A percentile compares a stretch with the other conserved stretches of the same genome.
Conservation (phyloP, 768 basidiomycete genomes). For the Naganishia onofrii region DNA sequence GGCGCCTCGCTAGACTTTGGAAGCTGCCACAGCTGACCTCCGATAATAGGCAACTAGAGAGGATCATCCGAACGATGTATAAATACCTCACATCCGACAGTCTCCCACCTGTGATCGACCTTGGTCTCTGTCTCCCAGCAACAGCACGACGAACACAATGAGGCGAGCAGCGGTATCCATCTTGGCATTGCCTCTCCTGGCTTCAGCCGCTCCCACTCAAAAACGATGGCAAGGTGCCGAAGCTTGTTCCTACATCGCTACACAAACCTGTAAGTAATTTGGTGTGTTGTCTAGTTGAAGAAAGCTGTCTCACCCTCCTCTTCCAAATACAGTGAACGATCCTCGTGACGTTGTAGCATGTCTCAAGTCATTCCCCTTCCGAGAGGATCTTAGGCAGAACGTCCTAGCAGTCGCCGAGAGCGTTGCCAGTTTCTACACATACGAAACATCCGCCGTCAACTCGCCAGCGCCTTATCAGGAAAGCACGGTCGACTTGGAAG, state of each 20-base stretch:
- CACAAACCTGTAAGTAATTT: conserved; percentile 16
- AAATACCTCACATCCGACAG: neutral
- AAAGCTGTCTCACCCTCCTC: too few relatives aligned
- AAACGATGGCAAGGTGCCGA: conserved; percentile 14
- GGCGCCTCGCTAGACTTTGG: too few relatives aligned
- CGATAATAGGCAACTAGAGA: too few relatives aligned
- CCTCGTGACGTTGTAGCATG: conserved; percentile 63
- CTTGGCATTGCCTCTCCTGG: conserved; percentile 9
- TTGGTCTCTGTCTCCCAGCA: neutral
- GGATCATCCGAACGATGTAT: neutral
- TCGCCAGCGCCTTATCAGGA: conserved; percentile 59
- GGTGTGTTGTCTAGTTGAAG: too few relatives aligned
- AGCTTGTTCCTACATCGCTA: conserved; percentile 22
- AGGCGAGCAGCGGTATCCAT: neutral
- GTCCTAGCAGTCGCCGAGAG: conserved; percentile 58
- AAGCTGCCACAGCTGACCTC: too few relatives aligned
- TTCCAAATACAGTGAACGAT: conserved; percentile 19
- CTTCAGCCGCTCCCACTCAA: conserved; percentile 9
- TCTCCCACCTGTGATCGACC: neutral
- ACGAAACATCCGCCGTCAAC: conserved; percentile 59
- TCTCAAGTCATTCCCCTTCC: conserved; percentile 61
- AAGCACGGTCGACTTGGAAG: conserved; percentile 59
- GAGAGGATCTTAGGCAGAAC: conserved; percentile 61
- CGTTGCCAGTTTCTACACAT: conserved; percentile 59
- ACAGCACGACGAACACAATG: neutral